These are phyloP conservation scores for Neonectria sp. DNA, from an alignment of 2,329 filamentous ascomycete species.

Conservation along the genomic window DNA sequence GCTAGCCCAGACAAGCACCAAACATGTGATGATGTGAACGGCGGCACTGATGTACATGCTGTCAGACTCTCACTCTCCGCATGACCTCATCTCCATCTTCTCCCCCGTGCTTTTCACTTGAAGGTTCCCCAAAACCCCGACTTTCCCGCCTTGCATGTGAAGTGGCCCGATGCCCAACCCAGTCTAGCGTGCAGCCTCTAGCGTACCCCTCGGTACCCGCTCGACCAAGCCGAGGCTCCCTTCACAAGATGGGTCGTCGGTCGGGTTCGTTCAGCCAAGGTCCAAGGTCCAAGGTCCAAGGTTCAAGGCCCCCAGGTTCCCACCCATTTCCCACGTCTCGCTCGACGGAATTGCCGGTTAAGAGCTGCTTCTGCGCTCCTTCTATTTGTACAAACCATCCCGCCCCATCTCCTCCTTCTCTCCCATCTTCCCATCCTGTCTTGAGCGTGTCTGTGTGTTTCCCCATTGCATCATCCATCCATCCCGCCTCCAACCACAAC, in stretches of 20 bases:
- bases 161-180: slow-evolving; percentile 36
- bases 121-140: slow-evolving; percentile 23
- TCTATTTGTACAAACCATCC: slow-evolving; percentile 7
- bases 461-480: slow-evolving; percentile 16
- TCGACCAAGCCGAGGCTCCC: slow-evolving; percentile 50
- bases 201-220: slow-evolving; percentile 49
- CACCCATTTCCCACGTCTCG: slow-evolving; percentile 5
- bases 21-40: neutral
- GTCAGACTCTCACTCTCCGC: slow-evolving; percentile 31
- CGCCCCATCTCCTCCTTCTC: slow-evolving; percentile 24
- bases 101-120: slow-evolving; percentile 7
- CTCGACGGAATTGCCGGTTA: slow-evolving; percentile 43
- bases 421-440: neutral
- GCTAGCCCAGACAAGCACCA: too few species aligned
- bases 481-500: neutral
- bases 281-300: slow-evolving; percentile 14
- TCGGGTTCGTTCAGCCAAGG: slow-evolving; percentile 17
- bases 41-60: neutral
- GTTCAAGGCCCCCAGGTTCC: slow-evolving; percentile 15
- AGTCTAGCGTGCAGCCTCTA: slow-evolving; percentile 47
- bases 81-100: slow-evolving; percentile 46
- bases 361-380: slow-evolving; percentile 42
- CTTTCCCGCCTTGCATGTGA: slow-evolving; percentile 49
- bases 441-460: slow-evolving; percentile 22
- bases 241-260: slow-evolving; percentile 38